phyloP scores from a whole-genome alignment of 176 grass and related monocot species.

The Puccinellia tenuiflora region DNA sequence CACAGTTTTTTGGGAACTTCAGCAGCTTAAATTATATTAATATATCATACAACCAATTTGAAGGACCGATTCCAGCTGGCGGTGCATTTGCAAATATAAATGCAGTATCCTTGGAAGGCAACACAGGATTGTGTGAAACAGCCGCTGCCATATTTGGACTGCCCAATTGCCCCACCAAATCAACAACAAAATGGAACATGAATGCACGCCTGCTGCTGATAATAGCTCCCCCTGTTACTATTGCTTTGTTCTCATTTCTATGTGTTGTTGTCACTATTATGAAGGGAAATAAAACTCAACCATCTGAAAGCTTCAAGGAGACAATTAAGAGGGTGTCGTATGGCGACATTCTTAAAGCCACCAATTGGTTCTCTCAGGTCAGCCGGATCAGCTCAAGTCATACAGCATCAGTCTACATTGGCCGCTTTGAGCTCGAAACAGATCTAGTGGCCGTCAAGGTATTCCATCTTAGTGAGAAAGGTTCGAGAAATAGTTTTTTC shows the following conservation, averaged over 20 bases:
- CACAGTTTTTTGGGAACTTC: background rate
- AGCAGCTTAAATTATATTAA: background rate
- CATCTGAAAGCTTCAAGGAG: conserved; percentile 1
- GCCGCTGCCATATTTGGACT: conserved; percentile 14
- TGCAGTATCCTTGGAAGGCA: conserved; percentile 13
- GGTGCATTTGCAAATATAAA: background rate
- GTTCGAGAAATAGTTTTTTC: background rate
- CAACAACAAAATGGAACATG: background rate
- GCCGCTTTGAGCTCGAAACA: conserved; percentile 20
- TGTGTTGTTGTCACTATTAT: background rate
- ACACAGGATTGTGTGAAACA: background rate
- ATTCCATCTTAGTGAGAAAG: background rate
- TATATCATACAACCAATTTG: conserved; percentile 31
- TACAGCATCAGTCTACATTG: conserved; percentile 24
- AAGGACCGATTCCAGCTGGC: background rate
- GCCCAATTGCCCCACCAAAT: background rate
- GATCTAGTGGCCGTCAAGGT: conserved; percentile 27
- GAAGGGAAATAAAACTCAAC: background rate
- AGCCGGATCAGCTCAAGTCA: background rate
- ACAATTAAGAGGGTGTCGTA: conserved; percentile 36
- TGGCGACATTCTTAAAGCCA: conserved; percentile 14
- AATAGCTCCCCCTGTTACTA: background rate
- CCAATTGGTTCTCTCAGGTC: conserved; percentile 23
- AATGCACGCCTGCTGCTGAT: background rate
- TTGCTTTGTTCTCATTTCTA: background rate